Conservation (phyloP, 2,329 filamentous ascomycete genomes). For the Fusarium buxicola region DNA sequence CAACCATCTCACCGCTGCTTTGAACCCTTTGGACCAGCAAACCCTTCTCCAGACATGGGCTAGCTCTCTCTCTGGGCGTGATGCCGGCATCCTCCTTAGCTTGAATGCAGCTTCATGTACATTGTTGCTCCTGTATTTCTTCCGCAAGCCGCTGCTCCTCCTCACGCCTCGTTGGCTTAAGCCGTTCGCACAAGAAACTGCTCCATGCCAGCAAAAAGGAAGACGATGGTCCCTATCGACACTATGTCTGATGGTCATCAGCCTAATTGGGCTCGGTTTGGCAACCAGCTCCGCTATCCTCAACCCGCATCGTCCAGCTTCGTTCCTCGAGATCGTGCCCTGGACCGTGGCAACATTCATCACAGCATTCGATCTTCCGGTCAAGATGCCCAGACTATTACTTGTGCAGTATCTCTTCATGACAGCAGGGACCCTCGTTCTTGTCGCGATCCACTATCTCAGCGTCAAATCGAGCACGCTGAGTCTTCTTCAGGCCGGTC, state of each 20-base stretch:
- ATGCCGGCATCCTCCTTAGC: conserved; percentile 34
- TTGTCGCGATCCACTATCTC: conserved; percentile 49
- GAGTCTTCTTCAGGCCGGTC: conserved; percentile 40
- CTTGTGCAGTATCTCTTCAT: conserved; percentile 54
- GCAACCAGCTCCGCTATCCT: conserved; percentile 48
- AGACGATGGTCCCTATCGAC: conserved; percentile 56
- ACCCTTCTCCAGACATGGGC: conserved; percentile 5
- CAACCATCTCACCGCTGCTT: not conserved
- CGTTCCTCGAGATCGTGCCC: conserved; percentile 52
- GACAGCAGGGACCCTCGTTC: conserved; percentile 47
- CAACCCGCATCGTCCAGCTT: conserved; percentile 41
- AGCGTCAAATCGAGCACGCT: conserved; percentile 30
- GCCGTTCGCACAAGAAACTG: conserved; percentile 58
- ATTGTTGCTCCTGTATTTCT: conserved; percentile 47
- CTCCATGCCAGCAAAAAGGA: conserved; percentile 33
- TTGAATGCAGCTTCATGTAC: conserved; percentile 46
- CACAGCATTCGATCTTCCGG: conserved; percentile 53
- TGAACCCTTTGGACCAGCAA: not conserved
- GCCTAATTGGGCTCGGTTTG: conserved; percentile 51
- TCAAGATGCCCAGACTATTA: conserved; percentile 56
- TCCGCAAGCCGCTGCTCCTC: conserved; percentile 42
- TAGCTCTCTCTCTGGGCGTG: conserved; percentile 12
- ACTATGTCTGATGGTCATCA: conserved; percentile 49
- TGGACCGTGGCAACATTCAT: conserved; percentile 55
- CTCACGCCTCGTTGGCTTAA: conserved; percentile 55